Evolutionary conservation across 2,329 filamentous ascomycete genomes (phyloP).

Genomic region (Ophiostoma quercus): DNA sequence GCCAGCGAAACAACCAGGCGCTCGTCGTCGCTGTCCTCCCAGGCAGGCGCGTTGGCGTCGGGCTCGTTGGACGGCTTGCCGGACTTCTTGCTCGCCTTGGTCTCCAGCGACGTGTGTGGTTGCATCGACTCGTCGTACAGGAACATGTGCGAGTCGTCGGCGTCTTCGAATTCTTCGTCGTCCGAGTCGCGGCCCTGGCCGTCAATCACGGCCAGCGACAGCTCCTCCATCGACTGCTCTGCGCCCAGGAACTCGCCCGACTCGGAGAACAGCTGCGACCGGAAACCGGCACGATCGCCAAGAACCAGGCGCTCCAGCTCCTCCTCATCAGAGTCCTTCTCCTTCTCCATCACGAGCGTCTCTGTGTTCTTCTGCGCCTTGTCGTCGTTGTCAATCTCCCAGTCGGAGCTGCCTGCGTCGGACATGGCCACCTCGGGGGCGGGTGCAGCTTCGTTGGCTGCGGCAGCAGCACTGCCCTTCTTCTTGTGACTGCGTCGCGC

Average conservation of each 20-base stretch:
- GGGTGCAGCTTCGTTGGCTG: not conserved
- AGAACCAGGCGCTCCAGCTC: slow-evolving; percentile 86
- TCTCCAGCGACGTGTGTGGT: slow-evolving; percentile 13
- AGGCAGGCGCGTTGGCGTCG: slow-evolving; percentile 53
- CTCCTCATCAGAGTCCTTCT: slow-evolving; percentile 77
- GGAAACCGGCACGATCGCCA: slow-evolving; percentile 79
- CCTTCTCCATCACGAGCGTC: slow-evolving; percentile 35
- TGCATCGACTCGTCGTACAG: slow-evolving; percentile 58
- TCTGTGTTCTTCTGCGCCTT: slow-evolving; percentile 24
- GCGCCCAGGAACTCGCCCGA: slow-evolving; percentile 40
- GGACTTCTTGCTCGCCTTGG: slow-evolving; percentile 30
- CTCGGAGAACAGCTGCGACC: slow-evolving; percentile 59
- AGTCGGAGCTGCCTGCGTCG: slow-evolving; percentile 29
- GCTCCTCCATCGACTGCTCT: slow-evolving; percentile 28
- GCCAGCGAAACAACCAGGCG: slow-evolving; percentile 77
- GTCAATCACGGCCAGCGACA: slow-evolving; percentile 30
- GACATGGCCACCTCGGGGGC: slow-evolving; percentile 24
- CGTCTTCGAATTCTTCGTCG: slow-evolving; percentile 30
- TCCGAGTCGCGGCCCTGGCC: slow-evolving; percentile 26
- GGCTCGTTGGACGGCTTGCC: slow-evolving; percentile 35
- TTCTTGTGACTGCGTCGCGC: slow-evolving; percentile 4
- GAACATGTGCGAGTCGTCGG: slow-evolving; percentile 80
- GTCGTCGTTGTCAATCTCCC: slow-evolving; percentile 30
- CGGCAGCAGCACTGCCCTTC: not conserved
- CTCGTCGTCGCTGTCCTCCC: slow-evolving; percentile 97